A percentile compares a stretch with the other conserved stretches of the same genome.
Evolutionary conservation across 169 alveolate species (phyloP).

Genomic region (Plasmodium vivax): DNA sequence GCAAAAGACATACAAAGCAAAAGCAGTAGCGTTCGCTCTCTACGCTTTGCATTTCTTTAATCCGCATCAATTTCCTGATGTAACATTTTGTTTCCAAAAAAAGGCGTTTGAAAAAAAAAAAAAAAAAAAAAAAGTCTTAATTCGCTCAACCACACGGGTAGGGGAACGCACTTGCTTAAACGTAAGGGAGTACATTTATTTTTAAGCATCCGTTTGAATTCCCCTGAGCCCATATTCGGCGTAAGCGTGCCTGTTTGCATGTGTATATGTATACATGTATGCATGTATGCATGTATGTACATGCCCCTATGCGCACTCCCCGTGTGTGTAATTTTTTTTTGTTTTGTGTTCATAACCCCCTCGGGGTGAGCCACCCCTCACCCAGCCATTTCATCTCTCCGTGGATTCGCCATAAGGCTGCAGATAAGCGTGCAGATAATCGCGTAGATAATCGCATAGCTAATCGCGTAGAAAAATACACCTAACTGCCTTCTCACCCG

Average conservation of each 20-base stretch:
- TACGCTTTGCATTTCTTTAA: background rate
- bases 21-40: background rate
- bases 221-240: background rate
- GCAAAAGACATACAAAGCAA: background rate
- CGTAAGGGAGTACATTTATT: background rate
- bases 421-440: background rate
- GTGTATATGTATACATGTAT: background rate
- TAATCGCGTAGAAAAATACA: background rate
- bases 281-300: background rate
- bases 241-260: background rate
- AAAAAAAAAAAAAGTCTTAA: background rate
- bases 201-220: background rate
- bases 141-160: background rate
- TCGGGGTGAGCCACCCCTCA: background rate
- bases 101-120: background rate
- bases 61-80: background rate
- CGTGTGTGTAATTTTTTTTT: background rate
- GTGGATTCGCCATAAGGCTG: background rate
- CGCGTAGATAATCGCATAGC: background rate
- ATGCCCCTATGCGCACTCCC: background rate
- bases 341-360: background rate
- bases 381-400: background rate
- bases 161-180: background rate
- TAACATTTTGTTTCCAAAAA: background rate
- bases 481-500: background rate